Conservation (phyloP, 208 protist genomes). For the Trypanosomatidae sp. region DNA sequence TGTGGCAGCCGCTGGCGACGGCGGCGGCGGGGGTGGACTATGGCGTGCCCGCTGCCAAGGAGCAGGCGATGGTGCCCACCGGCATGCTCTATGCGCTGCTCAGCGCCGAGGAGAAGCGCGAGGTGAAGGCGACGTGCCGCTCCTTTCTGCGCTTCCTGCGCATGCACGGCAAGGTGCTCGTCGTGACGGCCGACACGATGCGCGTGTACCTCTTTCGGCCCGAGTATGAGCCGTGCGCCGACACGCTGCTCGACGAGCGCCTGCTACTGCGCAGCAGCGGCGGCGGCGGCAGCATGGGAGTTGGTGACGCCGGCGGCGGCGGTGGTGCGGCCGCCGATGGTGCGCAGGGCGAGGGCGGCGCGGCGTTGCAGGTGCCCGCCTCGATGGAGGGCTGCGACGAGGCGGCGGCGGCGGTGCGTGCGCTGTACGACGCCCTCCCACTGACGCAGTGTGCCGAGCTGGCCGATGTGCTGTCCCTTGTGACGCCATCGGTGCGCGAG, state of each 20-base stretch:
- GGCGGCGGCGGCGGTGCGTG: conserved; percentile 58
- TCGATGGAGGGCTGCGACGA: conserved; percentile 36
- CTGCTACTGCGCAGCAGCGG: conserved; percentile 29
- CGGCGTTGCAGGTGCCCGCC: conserved; percentile 39
- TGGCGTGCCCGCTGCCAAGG: conserved; percentile 16
- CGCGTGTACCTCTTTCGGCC: conserved; percentile 49
- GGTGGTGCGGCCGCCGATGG: too few species aligned
- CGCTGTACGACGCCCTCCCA: conserved; percentile 79
- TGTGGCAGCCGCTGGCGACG: conserved; percentile 24
- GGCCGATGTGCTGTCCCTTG: conserved; percentile 57
- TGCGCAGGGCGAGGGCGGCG: too few species aligned
- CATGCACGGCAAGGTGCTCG: conserved; percentile 55
- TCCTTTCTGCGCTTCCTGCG: conserved; percentile 76
- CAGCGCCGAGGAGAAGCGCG: conserved; percentile 23
- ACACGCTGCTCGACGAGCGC: conserved; percentile 51
- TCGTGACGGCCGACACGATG: conserved; percentile 66
- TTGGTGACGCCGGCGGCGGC: too few species aligned
- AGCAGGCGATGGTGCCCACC: conserved; percentile 40
- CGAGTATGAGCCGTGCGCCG: conserved; percentile 64
- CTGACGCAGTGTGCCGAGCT: conserved; percentile 70
- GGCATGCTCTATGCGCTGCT: conserved; percentile 49
- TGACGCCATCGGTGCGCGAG: conserved; percentile 44
- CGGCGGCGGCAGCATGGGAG: too few species aligned
- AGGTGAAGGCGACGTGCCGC: conserved; percentile 38
- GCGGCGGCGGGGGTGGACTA: conserved; percentile 55